phyloP scores from a whole-genome alignment of 2,329 filamentous ascomycete species.

The Pseudogymnoascus sp. region DNA sequence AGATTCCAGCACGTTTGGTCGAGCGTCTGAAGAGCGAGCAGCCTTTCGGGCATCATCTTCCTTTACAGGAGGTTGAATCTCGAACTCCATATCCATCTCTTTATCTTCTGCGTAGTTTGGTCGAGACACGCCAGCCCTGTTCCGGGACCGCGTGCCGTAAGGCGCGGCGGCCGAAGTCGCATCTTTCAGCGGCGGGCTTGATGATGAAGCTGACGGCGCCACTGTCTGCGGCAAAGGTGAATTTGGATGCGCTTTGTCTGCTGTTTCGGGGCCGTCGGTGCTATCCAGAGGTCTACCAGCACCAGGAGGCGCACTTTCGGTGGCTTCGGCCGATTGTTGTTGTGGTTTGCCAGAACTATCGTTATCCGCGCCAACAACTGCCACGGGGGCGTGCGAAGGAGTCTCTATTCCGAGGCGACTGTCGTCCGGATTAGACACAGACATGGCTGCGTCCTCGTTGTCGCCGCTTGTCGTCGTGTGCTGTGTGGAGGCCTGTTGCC shows the following conservation, averaged over 20 bases:
- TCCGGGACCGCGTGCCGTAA: conserved; percentile 91
- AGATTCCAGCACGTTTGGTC: conserved; percentile 13
- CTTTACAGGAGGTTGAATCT: conserved; percentile 51
- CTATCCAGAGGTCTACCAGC: not conserved
- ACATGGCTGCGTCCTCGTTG: not conserved
- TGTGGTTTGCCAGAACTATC: not conserved
- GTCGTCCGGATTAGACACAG: not conserved
- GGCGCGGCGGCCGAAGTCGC: not conserved
- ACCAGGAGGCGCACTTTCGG: not conserved
- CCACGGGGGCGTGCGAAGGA: not conserved
- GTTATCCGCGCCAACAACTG: not conserved
- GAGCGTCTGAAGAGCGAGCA: conserved; percentile 32
- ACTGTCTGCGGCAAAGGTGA: not conserved
- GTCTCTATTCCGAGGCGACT: not conserved
- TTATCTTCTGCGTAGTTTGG: conserved; percentile 93
- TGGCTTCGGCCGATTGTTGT: not conserved
- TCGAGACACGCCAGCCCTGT: conserved; percentile 69
- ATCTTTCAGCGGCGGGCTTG: not conserved
- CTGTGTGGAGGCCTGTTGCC: not conserved
- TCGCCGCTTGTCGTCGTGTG: not conserved
- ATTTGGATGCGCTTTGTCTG: not conserved
- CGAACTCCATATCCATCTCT: conserved; percentile 85
- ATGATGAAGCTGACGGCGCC: not conserved
- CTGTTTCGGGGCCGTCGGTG: not conserved
- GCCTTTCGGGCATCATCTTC: conserved; percentile 51